These are phyloP conservation scores for Solanum etuberosum DNA, from an alignment of 257 asterid species.

Conservation along the genomic window DNA sequence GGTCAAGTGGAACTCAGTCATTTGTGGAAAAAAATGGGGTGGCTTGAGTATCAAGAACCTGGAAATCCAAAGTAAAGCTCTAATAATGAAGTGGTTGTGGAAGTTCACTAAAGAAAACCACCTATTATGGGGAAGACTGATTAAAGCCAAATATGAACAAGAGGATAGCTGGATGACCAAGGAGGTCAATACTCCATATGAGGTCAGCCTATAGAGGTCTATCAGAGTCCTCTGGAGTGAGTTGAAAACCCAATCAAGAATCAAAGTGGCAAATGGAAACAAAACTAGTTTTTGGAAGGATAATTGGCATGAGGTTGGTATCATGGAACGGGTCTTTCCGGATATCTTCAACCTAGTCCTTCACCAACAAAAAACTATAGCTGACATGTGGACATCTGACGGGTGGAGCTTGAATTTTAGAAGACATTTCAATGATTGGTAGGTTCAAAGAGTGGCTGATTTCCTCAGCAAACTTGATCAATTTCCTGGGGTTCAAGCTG, in stretches of 20 bases:
- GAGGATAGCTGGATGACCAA: background rate
- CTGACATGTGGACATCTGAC: background rate
- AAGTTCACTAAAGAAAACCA: background rate
- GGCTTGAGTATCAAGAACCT: background rate
- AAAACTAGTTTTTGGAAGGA: background rate
- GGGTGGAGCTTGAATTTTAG: background rate
- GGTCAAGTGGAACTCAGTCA: background rate
- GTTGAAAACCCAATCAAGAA: background rate
- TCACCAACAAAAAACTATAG: background rate
- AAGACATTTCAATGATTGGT: background rate
- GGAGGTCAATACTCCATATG: background rate
- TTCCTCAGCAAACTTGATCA: background rate
- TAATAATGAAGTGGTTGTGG: background rate
- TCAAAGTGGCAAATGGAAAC: background rate
- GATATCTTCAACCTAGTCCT: background rate
- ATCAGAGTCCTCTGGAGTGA: background rate
- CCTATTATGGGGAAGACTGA: background rate
- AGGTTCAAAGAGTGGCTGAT: background rate
- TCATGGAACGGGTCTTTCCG: background rate
- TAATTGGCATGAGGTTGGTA: background rate
- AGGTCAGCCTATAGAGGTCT: background rate
- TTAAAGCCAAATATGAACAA: background rate
- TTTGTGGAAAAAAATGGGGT: background rate
- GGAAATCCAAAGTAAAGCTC: background rate
- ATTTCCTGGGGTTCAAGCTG: background rate